A percentile compares a stretch with the other conserved stretches of the same genome.
These are phyloP conservation scores for Corinectria fuckeliana DNA, from an alignment of 2,329 filamentous ascomycete genomes.

Conservation along the genomic window DNA sequence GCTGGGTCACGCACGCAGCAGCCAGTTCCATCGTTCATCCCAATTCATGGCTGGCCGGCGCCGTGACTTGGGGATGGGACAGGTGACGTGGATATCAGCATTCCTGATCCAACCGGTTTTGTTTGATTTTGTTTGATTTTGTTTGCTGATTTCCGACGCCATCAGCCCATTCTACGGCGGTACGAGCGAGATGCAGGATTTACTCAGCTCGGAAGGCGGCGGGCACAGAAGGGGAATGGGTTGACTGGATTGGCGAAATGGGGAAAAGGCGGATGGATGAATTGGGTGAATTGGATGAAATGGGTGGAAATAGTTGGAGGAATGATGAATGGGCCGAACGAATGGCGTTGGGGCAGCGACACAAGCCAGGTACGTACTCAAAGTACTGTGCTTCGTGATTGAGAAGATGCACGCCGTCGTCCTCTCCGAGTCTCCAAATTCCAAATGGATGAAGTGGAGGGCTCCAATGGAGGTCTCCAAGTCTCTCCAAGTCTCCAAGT, in stretches of 20 bases:
- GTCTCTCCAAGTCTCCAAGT: too few relatives aligned
- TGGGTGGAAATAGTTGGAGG: constrained; percentile 19
- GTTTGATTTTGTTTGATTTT: too few relatives aligned
- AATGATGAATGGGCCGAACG: constrained; percentile 15
- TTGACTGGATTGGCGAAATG: constrained; percentile 30
- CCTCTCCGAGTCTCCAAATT: too few relatives aligned
- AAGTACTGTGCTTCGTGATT: neutral
- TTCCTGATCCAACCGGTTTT: constrained; percentile 21
- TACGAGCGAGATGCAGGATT: constrained; percentile 15
- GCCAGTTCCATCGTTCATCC: constrained; percentile 31
- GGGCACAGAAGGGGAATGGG: constrained; percentile 20
- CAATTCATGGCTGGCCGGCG: constrained; percentile 27
- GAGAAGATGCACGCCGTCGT: neutral
- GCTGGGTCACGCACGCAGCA: constrained; percentile 30
- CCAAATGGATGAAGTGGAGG: too few relatives aligned
- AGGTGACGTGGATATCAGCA: constrained; percentile 31
- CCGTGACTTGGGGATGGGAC: constrained; percentile 25
- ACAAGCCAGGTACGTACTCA: neutral
- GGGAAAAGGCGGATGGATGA: constrained; percentile 15
- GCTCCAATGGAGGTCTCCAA: too few relatives aligned
- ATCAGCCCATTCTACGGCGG: constrained; percentile 33
- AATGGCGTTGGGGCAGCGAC: constrained; percentile 8
- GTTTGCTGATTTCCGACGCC: constrained; percentile 13
- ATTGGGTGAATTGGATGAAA: constrained; percentile 5
- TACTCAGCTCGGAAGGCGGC: constrained; percentile 21